Conservation (phyloP, 345 rosid species). For the Syzygium aromaticum region DNA sequence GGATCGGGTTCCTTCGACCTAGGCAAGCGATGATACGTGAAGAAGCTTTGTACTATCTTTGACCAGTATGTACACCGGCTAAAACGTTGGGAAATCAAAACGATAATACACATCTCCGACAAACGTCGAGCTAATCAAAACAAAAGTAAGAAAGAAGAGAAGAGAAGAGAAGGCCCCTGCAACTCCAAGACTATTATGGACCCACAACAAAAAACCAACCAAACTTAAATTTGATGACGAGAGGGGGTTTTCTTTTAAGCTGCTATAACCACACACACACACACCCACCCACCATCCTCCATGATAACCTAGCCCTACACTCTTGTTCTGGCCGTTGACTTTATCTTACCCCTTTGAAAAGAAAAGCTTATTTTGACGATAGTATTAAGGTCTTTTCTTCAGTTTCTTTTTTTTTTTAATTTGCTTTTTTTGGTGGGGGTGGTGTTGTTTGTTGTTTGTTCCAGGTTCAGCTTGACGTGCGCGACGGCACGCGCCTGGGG, state of each 20-base stretch:
- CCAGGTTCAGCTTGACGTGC: neutral
- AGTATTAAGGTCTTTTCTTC: neutral
- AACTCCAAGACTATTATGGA: neutral
- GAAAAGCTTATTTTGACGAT: neutral
- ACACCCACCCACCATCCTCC: neutral
- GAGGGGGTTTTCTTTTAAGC: neutral
- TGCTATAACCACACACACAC: too few relatives aligned
- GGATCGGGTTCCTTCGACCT: neutral
- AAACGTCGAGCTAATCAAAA: neutral
- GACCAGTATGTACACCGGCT: neutral
- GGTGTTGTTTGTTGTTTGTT: too few relatives aligned
- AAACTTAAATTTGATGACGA: neutral
- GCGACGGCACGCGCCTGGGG: constrained; percentile 16
- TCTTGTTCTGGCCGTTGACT: neutral
- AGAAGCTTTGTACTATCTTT: neutral
- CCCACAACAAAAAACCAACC: neutral
- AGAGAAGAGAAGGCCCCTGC: neutral
- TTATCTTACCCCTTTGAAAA: neutral
- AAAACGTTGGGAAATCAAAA: neutral
- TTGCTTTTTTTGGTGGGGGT: neutral
- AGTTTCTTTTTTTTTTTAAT: neutral
- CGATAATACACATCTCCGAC: neutral
- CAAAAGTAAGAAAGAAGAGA: neutral
- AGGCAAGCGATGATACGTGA: neutral
- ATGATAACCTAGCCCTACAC: neutral